Conservation (phyloP, 768 basidiomycete species). For the Leccinum uliginosum region DNA sequence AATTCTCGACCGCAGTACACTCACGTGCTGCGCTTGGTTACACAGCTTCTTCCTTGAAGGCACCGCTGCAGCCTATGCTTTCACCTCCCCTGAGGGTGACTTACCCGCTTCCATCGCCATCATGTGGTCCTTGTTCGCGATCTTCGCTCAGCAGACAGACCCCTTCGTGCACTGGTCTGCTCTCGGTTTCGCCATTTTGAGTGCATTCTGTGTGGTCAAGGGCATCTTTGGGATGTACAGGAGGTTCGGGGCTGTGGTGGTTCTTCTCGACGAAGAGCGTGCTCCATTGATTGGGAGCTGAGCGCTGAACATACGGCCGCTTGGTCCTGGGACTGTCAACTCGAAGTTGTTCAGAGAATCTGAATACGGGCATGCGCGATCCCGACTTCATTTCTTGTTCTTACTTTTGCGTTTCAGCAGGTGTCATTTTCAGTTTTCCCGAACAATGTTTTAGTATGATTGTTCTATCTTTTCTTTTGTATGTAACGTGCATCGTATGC, state of each 20-base stretch:
- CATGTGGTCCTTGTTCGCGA: slow-evolving; percentile 90
- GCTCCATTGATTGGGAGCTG: slow-evolving; percentile 65
- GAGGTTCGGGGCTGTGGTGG: slow-evolving; percentile 42
- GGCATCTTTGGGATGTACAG: slow-evolving; percentile 54
- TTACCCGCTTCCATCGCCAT: slow-evolving; percentile 89
- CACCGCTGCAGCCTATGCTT: slow-evolving; percentile 91
- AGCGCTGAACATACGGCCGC: slow-evolving; percentile 17
- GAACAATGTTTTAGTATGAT: slow-evolving; percentile 1
- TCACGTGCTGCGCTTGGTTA: slow-evolving; percentile 3
- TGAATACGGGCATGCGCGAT: not conserved
- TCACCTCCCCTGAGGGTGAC: slow-evolving; percentile 86
- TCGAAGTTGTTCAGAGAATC: not conserved
- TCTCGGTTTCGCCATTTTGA: slow-evolving; percentile 79
- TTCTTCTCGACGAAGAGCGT: slow-evolving; percentile 83
- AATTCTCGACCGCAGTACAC: slow-evolving; percentile 1
- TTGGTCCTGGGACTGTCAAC: not conserved
- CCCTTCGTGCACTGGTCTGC: slow-evolving; percentile 88
- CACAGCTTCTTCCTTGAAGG: slow-evolving; percentile 85
- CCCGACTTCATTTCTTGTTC: not conserved
- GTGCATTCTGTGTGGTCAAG: slow-evolving; percentile 82
- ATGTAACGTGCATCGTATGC: slow-evolving; percentile 1
- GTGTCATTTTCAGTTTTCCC: not conserved
- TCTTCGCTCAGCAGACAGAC: slow-evolving; percentile 71
- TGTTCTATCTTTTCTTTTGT: slow-evolving; percentile 7
- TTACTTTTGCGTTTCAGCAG: not conserved